Percentiles rank a stretch among this genome's conserved stretches.
Conservation (phyloP, 2,329 filamentous ascomycete species). For the Sclerotinia subarctica region DNA sequence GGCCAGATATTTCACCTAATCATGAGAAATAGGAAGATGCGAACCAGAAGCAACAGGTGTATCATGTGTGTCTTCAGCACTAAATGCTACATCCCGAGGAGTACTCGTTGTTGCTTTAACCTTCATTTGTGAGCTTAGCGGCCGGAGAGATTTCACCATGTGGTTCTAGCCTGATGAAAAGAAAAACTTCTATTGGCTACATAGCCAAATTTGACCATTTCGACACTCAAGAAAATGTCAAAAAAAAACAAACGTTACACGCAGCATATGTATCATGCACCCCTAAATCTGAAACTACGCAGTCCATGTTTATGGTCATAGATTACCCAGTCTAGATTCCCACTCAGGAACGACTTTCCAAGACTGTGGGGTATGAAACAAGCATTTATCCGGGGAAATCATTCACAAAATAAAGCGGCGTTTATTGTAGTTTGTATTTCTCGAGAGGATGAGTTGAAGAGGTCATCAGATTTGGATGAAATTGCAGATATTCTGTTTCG, state of each 20-base stretch:
- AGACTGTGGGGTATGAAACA: constrained; percentile 11
- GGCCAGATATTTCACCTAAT: not conserved
- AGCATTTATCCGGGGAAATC: not conserved
- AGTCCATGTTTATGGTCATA: not conserved
- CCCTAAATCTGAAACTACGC: not conserved
- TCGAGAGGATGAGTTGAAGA: not conserved
- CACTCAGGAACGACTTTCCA: not conserved
- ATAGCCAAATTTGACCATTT: not conserved
- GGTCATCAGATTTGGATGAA: constrained; percentile 6
- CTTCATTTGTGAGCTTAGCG: not conserved
- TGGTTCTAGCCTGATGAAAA: not conserved
- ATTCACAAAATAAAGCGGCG: not conserved
- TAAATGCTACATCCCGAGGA: too few relatives aligned
- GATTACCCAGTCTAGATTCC: not conserved
- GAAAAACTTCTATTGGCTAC: not conserved
- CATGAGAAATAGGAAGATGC: not conserved
- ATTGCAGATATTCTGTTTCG: not conserved
- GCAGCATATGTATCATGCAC: not conserved
- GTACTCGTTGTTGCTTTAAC: not conserved
- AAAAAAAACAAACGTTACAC: not conserved
- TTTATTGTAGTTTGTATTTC: not conserved
- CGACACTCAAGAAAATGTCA: not conserved
- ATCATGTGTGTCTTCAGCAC: not conserved
- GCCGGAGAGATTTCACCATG: not conserved
- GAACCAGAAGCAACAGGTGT: not conserved